Evolutionary conservation across 768 basidiomycete species (phyloP), one percentile per base, ranked within the genome.

Genomic region (Artomyces pyxidatus): DNA sequence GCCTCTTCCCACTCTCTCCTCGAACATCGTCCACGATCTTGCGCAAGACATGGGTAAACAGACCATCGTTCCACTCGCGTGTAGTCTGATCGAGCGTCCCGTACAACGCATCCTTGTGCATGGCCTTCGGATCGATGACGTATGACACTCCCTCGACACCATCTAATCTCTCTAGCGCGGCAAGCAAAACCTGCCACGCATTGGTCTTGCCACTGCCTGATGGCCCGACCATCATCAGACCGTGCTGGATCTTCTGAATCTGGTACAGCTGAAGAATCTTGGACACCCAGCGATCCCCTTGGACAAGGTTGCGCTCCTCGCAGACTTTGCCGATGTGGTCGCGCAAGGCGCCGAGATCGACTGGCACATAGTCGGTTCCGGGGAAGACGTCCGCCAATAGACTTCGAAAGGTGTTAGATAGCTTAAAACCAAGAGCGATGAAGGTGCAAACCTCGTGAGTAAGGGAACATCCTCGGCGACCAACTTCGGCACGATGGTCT

Each of bases 171-270:
- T 96, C 90, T 43, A 98, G 72, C 1, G 96, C 95, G 7, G 83
- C 78, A 23, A 99, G 75, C 3, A 99, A 74, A 37, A 97, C 90
- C 59, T 86, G 86, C 96, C 96, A 98, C 0, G 96, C 94, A 56
- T 93, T 88, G 1, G 88, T 95, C 69, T 99, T 99, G 26, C 96
- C 96, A 42, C 80, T 92, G 23, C 95, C 96, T 10, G 96, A 97
- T 1, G 96, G 85, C 1, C 96, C 95, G 25, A 99, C 96, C 92
- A 99, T 96, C 96, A 99, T 98, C 37, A 99, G 74, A 67, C 96
- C 96, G 66, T 99, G 96, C 58, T 98, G 95, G 54, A 98, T 99
- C 71, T 93, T 97, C 69, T 99, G 96, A 51, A 99, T 98, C 65
- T 98, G 96, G 66, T 97, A 98, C 4, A 99, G 77, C 63, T 99